phyloP scores from a whole-genome alignment of 164 flowering plant genomes.

The Berberis thunbergii region DNA sequence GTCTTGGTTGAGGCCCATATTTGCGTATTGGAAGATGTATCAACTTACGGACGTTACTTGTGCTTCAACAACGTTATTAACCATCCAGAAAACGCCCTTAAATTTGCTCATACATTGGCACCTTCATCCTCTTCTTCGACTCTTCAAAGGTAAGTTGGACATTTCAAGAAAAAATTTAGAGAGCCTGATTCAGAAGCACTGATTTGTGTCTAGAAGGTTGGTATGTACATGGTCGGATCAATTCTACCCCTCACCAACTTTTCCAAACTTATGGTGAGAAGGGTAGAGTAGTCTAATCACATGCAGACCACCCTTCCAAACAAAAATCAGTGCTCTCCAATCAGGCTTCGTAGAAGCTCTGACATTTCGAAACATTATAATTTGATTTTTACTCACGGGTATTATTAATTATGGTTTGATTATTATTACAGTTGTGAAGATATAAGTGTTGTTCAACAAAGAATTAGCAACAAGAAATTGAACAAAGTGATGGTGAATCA shows the following conservation, averaged over 20 bases:
- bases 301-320: too few relatives aligned
- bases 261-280: too few relatives aligned
- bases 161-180: neutral
- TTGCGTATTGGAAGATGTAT: constrained; percentile 47
- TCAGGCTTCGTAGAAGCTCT: neutral
- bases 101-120: constrained; percentile 30
- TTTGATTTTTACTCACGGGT: neutral
- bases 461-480: constrained; percentile 57
- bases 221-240: too few relatives aligned
- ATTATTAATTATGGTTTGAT: neutral
- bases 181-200: neutral
- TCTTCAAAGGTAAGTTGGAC: constrained; percentile 4
- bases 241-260: too few relatives aligned
- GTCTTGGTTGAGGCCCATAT: constrained; percentile 73
- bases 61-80: constrained; percentile 61
- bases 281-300: too few relatives aligned
- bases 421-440: constrained; percentile 23
- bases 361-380: neutral
- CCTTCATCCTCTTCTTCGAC: constrained; percentile 7
- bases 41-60: constrained; percentile 68
- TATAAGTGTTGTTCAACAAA: constrained; percentile 27
- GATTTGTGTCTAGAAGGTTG: neutral
- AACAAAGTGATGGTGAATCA: constrained; percentile 50
- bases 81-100: constrained; percentile 30
- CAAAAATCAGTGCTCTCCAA: too few relatives aligned